Base-by-base conservation (phyloP, 1,139 yeast genomes). In the Saccharomyces hybrid region DNA sequence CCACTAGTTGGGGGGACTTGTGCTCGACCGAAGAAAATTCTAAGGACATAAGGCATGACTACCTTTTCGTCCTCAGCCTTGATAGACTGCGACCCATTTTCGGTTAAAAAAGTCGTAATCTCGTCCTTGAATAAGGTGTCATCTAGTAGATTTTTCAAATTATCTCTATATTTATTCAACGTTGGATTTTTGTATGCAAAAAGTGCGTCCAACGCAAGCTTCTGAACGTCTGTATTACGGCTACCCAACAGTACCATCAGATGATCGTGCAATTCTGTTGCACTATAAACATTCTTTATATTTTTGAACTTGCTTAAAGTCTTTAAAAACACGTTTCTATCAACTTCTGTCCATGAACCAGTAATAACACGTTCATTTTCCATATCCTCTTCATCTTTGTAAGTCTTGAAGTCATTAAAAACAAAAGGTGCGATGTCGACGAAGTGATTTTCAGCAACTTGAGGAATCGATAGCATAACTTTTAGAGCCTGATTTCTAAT, bases 111-210 rank as follows among this genome's bases (percentile, higher is more conserved):
- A 38, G 79, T 80, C 32, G 88, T 75, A 38, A 91, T 73, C 69
- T 91, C 97, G 69, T 95, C 99, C 57, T 89, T 82, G 72, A 89
- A 91, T 26, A 85, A 75, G 1, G 88, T 80, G 59, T 90, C 96
- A 67, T 91, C 97, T 31, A 93, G 73, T 55, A 95, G 72, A 61
- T 87, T 90, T 53, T 74, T 78, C 63, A 95, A 74, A 60, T 85
- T 84, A 59, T 87, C 96, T 57, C 78, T 76, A 67, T 90, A 91
- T 67, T 84, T 87, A 54, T 77, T 77, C 34, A 88, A 72, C 1
- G 76, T 73, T 1, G 80, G 77, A 55, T 79, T 77, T 59, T 83
- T 82, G 76, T 79, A 87, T 49, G 86, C 82, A 49, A 89, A 70
- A n/a, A 93, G 65, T 50, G 87, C 86, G 56, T 81, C 80, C 52